Conservation (phyloP, 495 filamentous ascomycete genomes). For the Penicillium bialowiezense region DNA sequence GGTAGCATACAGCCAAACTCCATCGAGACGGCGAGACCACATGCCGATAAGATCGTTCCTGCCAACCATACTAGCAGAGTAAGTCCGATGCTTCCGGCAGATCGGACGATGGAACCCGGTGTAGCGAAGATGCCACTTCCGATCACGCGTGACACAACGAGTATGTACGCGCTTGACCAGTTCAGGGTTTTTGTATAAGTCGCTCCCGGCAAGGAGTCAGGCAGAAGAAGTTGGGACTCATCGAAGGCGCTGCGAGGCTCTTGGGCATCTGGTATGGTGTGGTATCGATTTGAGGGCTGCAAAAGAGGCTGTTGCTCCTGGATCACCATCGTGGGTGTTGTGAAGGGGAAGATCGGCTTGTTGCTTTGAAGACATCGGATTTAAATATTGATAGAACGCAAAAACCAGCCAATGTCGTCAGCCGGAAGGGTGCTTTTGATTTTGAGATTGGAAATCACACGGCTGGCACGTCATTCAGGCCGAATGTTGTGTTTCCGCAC, state of each 20-base stretch:
- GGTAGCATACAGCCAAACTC: constrained; percentile 75
- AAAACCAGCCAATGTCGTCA: not conserved
- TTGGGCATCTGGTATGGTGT: not conserved
- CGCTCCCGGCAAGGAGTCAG: constrained; percentile 15
- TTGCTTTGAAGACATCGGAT: not conserved
- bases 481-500: constrained; percentile 22
- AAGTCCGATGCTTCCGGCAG: constrained; percentile 65
- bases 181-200: constrained; percentile 37
- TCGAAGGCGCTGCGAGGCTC: not conserved
- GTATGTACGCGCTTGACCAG: constrained; percentile 69
- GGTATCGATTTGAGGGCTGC: constrained; percentile 1
- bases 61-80: constrained; percentile 62
- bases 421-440: not conserved
- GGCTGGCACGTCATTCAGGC: constrained; percentile 33
- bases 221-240: not conserved
- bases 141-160: constrained; percentile 74
- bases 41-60: constrained; percentile 58
- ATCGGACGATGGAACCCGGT: constrained; percentile 64
- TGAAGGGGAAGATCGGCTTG: not conserved
- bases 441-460: constrained; percentile 29
- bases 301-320: constrained; percentile 31
- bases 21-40: constrained; percentile 57
- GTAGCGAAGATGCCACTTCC: constrained; percentile 76
- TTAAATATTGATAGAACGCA: not conserved
- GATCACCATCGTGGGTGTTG: constrained; percentile 13